These are phyloP conservation scores for Nicotiana tabacum DNA, from an alignment of 257 asterid species.

Conservation along the genomic window DNA sequence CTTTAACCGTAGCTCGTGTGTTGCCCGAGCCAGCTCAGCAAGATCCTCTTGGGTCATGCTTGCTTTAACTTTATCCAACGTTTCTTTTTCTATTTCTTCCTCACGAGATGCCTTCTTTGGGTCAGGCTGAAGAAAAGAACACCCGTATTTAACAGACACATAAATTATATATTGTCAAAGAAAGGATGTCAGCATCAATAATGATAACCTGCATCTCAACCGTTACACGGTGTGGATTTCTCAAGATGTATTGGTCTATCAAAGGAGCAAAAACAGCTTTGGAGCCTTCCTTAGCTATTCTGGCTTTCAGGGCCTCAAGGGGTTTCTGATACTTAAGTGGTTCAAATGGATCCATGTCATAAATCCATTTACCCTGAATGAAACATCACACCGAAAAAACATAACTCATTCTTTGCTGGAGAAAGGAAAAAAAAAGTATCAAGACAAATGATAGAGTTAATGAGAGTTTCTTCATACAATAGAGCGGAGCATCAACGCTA, in stretches of 20 bases:
- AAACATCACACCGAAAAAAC: constrained; percentile 18
- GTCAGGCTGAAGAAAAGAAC: constrained; percentile 67
- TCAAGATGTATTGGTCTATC: constrained; percentile 70
- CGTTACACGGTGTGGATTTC: constrained; percentile 75
- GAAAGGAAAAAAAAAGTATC: constrained; percentile 7
- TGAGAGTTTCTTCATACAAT: constrained; percentile 44
- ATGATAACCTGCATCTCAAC: constrained; percentile 90
- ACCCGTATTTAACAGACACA: constrained; percentile 17
- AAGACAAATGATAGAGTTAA: constrained; percentile 10
- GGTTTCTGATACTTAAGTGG: constrained; percentile 92
- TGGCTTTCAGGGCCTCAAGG: constrained; percentile 72
- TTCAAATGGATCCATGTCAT: constrained; percentile 92
- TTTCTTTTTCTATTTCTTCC: constrained; percentile 75
- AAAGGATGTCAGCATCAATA: constrained; percentile 11
- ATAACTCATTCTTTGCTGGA: constrained; percentile 7
- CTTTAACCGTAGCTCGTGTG: constrained; percentile 78
- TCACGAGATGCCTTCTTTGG: constrained; percentile 87
- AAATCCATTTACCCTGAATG: constrained; percentile 89
- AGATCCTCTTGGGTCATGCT: constrained; percentile 94
- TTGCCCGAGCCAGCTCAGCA: constrained; percentile 94
- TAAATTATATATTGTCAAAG: constrained; percentile 17
- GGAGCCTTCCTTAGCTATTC: constrained; percentile 89
- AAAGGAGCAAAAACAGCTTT: constrained; percentile 93
- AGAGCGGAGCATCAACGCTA: constrained; percentile 94
- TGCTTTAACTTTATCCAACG: constrained; percentile 63